Base-by-base conservation (phyloP, 1,139 yeast genomes). In the Kodamaea fungicola region DNA sequence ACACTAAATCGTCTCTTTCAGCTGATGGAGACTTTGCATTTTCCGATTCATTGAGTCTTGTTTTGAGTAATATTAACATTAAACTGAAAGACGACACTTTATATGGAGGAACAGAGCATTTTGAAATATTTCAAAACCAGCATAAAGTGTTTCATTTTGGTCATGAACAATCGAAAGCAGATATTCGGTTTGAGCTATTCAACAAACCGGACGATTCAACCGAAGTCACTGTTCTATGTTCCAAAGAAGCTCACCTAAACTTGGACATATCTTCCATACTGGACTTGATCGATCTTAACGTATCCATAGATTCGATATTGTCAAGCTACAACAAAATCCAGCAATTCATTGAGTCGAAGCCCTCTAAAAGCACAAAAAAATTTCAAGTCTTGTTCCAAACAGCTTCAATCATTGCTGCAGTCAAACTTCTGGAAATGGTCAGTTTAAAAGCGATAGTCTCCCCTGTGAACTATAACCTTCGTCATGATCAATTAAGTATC, bases 141-240 rank as follows among this genome's bases (percentile, higher is more conserved):
- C 12, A 31, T 16, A 24, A 22, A 4, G 32, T 38, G 8, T 38
- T 38, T 32, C 9, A 22, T 9, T 38, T 38, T 32, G 38, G 26
- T 9, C 23, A n/a, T 26, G 34, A 24, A 10, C 32, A 28, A 23
- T 25, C 56, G 0, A 68, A 67, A 33, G 72, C 76, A 4, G 85
- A 79, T 46, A 39, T 79, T 1, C 53, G 80, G 19, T 76, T 79
- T 49, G 84, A 80, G 47, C 44, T 69, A n/a, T 65, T 67, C 35
- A 48, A 55, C 16, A 60, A 59, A 28, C 16, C 12, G 3, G 61
- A 55, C n/a, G 48, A 51, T 8, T 46, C 45, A 12, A 41, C 51
- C 6, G 75, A 72, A 35, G 51, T 67, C 12, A 75, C 80, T 0
- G 32, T 71, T 0, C 56, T 78, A 22, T 55, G 75, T 26, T 67